Conservation (phyloP, 208 protist species). For the Angomonas ambiguus region DNA sequence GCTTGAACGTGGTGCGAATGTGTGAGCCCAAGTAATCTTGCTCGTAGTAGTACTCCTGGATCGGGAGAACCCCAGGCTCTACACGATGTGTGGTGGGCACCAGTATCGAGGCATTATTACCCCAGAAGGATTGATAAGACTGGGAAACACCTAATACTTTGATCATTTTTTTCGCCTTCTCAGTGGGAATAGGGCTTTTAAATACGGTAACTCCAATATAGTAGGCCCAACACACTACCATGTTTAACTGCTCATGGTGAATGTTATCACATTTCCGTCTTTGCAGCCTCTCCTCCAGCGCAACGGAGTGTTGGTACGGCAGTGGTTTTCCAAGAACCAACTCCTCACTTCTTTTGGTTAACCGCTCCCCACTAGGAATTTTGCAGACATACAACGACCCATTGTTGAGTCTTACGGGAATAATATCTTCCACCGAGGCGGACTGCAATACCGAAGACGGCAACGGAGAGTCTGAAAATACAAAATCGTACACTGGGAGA, state of each 20-base stretch:
- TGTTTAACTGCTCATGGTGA: neutral
- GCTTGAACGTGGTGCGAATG: neutral
- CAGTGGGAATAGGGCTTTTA: neutral
- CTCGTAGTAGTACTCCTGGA: neutral
- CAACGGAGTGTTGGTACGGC: neutral
- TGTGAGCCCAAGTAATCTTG: neutral
- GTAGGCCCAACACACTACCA: neutral
- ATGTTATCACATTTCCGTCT: neutral
- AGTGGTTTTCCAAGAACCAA: neutral
- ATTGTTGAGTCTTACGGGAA: neutral
- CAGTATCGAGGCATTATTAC: neutral
- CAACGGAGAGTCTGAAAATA: neutral
- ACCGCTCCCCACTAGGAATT: neutral
- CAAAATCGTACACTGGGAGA: neutral
- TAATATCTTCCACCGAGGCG: neutral
- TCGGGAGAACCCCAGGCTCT: neutral
- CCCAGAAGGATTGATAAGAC: neutral
- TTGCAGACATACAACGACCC: conserved; percentile 1
- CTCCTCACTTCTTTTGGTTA: neutral
- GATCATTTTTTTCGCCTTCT: neutral
- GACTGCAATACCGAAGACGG: neutral
- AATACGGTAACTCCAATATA: neutral
- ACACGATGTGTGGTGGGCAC: neutral
- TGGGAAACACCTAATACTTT: neutral
- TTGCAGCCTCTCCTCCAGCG: neutral